These are phyloP conservation scores for Komagataella populi DNA, from an alignment of 805 yeast genomes.

Conservation along the genomic window DNA sequence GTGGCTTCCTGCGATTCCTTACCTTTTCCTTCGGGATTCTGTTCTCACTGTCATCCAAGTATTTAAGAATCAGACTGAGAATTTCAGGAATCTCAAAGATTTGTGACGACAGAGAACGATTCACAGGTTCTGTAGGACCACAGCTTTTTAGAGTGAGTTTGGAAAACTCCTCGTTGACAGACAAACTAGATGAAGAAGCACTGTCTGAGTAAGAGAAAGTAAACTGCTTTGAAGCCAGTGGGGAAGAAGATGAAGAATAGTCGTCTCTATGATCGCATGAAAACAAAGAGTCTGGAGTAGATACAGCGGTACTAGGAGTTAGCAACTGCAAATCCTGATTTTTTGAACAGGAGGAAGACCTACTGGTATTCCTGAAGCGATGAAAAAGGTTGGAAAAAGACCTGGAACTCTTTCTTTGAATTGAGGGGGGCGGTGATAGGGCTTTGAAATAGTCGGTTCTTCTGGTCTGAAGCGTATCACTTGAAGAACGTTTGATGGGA, in stretches of 20 bases:
- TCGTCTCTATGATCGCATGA: neutral
- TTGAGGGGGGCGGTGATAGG: constrained; percentile 5
- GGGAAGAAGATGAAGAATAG: neutral
- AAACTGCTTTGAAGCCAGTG: neutral
- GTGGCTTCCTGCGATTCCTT: constrained; percentile 54
- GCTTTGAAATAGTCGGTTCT: neutral
- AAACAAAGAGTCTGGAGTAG: neutral
- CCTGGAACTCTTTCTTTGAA: constrained; percentile 4
- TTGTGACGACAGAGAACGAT: neutral
- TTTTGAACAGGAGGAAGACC: neutral
- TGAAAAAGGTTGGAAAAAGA: constrained; percentile 2
- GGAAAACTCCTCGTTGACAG: neutral
- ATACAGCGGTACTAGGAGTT: neutral
- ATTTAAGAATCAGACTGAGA: constrained; percentile 40
- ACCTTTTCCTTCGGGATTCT: constrained; percentile 47
- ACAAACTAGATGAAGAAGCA: neutral
- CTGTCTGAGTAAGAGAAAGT: neutral
- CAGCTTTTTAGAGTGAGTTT: neutral
- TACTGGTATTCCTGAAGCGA: neutral
- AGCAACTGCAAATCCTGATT: neutral
- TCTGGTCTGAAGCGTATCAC: neutral
- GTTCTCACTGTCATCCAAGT: constrained; percentile 29
- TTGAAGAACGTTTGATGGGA: neutral
- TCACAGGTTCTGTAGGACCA: neutral
- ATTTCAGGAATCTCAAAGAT: constrained; percentile 74